phyloP scores from a whole-genome alignment of 2,329 filamentous ascomycete species.

The Microsporum canis region DNA sequence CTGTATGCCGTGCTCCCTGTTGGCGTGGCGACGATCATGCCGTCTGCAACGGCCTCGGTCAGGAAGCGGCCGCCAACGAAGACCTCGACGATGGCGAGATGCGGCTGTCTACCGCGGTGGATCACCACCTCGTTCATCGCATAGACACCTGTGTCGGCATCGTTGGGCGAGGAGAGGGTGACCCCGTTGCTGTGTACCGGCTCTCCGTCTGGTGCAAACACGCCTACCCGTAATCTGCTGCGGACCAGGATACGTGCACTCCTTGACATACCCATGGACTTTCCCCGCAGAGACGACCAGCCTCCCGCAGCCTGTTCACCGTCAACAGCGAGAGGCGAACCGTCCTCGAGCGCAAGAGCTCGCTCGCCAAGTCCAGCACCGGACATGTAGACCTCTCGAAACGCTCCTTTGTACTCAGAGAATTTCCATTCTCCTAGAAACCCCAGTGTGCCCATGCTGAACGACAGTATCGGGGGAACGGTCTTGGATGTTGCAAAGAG shows the following conservation, averaged over 20 bases:
- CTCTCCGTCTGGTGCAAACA: conserved; percentile 58
- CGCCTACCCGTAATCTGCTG: conserved; percentile 73
- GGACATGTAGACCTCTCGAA: conserved; percentile 84
- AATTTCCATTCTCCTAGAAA: conserved; percentile 98
- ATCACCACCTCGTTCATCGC: conserved; percentile 95
- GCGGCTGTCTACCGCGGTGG: conserved; percentile 78
- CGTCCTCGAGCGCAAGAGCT: conserved; percentile 34
- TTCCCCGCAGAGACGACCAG: conserved; percentile 67
- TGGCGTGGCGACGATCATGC: conserved; percentile 85
- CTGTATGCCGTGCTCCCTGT: conserved; percentile 94
- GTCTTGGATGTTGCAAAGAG: conserved; percentile 70
- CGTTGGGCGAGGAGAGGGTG: conserved; percentile 24
- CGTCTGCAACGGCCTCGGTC: conserved; percentile 88
- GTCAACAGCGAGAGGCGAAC: conserved; percentile 21
- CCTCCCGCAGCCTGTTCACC: conserved; percentile 22
- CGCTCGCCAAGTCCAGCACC: conserved; percentile 45
- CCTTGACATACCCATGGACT: conserved; percentile 64
- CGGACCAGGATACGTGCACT: conserved; percentile 73
- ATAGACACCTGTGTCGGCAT: conserved; percentile 39
- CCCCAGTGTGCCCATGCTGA: conserved; percentile 92
- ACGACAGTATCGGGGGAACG: conserved; percentile 84
- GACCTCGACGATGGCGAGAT: conserved; percentile 84
- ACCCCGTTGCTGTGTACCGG: conserved; percentile 24
- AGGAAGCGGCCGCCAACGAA: conserved; percentile 80
- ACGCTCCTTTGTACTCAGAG: conserved; percentile 79